Percentiles rank a stretch among this genome's conserved stretches.
Evolutionary conservation across 2,329 filamentous ascomycete genomes (phyloP).

Genomic region (Diaporthe australafricana): DNA sequence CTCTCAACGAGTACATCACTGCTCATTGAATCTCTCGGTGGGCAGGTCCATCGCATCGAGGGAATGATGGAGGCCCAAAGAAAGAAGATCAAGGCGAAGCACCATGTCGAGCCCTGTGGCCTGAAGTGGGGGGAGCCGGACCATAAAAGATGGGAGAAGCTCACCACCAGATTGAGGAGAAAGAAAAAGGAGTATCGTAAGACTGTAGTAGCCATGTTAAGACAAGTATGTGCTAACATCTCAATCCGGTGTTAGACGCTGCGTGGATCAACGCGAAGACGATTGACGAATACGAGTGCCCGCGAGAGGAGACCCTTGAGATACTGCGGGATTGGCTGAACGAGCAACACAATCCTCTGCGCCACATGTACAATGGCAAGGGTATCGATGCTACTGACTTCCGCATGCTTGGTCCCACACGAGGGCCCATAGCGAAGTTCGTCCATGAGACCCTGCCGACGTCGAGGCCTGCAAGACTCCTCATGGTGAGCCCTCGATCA

Average conservation of each 20-base stretch:
- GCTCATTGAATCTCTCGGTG: background rate
- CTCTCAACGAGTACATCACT: background rate
- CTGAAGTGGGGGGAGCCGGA: background rate
- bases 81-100: background rate
- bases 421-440: constrained; percentile 19
- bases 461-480: background rate
- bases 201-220: background rate
- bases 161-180: background rate
- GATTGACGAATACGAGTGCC: background rate
- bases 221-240: background rate
- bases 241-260: background rate
- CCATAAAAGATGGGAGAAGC: background rate
- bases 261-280: background rate
- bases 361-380: background rate
- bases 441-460: background rate
- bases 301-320: background rate
- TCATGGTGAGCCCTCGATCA: background rate
- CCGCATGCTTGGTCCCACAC: background rate
- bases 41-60: background rate
- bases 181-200: background rate
- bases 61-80: background rate
- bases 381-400: background rate
- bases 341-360: background rate
- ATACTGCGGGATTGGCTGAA: background rate
- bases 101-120: background rate